These are phyloP conservation scores for Triticum monococcum DNA, from an alignment of 176 grass and related monocot species.

Conservation along the genomic window DNA sequence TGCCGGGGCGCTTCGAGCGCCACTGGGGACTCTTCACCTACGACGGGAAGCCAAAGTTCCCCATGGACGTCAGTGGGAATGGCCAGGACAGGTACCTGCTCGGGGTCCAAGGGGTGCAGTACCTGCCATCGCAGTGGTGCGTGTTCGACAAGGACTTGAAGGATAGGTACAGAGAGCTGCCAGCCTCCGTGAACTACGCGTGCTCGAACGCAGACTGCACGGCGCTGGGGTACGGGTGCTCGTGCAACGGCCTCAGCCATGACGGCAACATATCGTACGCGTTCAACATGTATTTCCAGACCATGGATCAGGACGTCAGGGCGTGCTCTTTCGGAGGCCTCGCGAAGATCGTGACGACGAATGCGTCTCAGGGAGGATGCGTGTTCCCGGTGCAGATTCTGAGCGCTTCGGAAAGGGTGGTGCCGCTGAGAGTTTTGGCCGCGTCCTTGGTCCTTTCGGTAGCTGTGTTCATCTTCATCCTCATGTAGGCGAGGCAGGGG, in stretches of 20 bases:
- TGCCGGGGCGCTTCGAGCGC: conserved; percentile 77
- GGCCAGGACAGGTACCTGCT: conserved; percentile 37
- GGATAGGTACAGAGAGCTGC: conserved; percentile 53
- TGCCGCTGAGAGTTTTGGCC: conserved; percentile 31
- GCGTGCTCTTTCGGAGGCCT: conserved; percentile 57
- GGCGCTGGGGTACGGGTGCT: conserved; percentile 61
- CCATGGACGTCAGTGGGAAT: conserved; percentile 67
- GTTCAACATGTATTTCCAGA: conserved; percentile 71
- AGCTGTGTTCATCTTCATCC: conserved; percentile 12
- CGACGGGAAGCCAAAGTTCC: conserved; percentile 75
- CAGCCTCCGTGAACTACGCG: conserved; percentile 55
- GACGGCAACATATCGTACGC: conserved; percentile 62
- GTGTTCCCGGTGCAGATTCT: conserved; percentile 61
- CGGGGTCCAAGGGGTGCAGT: conserved; percentile 55
- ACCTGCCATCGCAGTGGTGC: conserved; percentile 78
- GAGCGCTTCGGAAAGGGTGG: conserved; percentile 30
- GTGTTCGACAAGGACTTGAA: conserved; percentile 58
- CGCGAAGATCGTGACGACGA: conserved; percentile 42
- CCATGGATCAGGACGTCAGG: conserved; percentile 63
- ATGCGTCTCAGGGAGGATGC: conserved; percentile 47
- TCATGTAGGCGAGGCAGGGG: conserved; percentile 19
- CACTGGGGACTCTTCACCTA: conserved; percentile 76
- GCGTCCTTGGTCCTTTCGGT: conserved; percentile 40
- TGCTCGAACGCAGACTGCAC: conserved; percentile 77
- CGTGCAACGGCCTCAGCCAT: conserved; percentile 58